These are phyloP conservation scores for Argentina anserina DNA, from an alignment of 306 rosid species.

Conservation along the genomic window DNA sequence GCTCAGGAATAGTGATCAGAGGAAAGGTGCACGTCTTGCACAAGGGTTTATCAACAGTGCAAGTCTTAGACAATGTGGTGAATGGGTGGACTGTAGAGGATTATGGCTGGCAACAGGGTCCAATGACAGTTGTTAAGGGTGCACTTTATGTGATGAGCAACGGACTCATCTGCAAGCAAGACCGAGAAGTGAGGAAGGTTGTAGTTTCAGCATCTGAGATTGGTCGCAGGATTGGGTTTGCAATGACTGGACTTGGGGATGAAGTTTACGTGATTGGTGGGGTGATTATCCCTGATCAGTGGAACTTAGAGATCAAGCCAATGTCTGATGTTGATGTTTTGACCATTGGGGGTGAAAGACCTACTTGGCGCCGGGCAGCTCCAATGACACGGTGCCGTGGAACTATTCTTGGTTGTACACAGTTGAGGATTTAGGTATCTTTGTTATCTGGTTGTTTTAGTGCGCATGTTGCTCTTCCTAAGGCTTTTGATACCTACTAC, in stretches of 20 bases:
- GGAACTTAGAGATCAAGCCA: constrained; percentile 75
- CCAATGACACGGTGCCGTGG: constrained; percentile 88
- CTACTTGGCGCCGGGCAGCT: constrained; percentile 80
- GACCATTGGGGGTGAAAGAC: constrained; percentile 66
- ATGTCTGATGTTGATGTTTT: constrained; percentile 80
- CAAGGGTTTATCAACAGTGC: constrained; percentile 84
- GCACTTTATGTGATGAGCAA: constrained; percentile 86
- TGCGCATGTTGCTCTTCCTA: constrained; percentile 24
- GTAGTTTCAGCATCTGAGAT: constrained; percentile 75
- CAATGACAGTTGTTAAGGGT: constrained; percentile 73
- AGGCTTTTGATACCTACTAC: not conserved
- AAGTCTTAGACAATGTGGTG: constrained; percentile 63
- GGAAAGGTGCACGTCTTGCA: constrained; percentile 87
- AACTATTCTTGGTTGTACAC: constrained; percentile 82
- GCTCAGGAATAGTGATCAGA: constrained; percentile 80
- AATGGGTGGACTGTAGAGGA: constrained; percentile 76
- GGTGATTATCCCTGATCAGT: constrained; percentile 72
- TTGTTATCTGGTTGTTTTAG: constrained; percentile 21
- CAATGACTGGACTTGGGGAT: constrained; percentile 69
- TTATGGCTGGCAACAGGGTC: constrained; percentile 83
- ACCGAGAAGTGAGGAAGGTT: constrained; percentile 40
- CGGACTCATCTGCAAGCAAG: constrained; percentile 62
- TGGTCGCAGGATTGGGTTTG: constrained; percentile 78
- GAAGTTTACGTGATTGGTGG: constrained; percentile 88
- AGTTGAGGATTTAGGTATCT: constrained; percentile 65